These are phyloP conservation scores for Microdochium nivale DNA, from an alignment of 2,329 filamentous ascomycete species.

Conservation along the genomic window DNA sequence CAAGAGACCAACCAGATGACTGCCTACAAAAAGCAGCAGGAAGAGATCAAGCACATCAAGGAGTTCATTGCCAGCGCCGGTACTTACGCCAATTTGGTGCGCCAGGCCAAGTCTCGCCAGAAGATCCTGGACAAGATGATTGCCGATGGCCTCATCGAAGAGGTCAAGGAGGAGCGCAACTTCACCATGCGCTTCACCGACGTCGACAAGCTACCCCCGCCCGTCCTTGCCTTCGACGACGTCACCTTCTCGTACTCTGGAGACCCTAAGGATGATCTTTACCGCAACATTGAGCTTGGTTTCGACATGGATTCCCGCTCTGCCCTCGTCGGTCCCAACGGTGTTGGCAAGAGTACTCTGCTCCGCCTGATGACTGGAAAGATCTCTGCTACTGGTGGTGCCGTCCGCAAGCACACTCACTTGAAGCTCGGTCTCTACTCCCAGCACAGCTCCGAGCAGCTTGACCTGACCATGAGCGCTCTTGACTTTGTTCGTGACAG, in stretches of 20 bases:
- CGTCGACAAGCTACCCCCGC: constrained; percentile 97
- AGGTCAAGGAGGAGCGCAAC: constrained; percentile 73
- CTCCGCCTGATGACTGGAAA: constrained; percentile 95
- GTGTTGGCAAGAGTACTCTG: constrained; percentile 97
- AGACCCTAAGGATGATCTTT: constrained; percentile 79
- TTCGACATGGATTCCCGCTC: constrained; percentile 99
- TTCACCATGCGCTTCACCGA: constrained; percentile 98
- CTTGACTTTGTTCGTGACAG: constrained; percentile 97
- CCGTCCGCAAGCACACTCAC: constrained; percentile 88
- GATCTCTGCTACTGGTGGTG: constrained; percentile 73
- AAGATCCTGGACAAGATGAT: constrained; percentile 99
- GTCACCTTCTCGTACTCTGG: constrained; percentile 98
- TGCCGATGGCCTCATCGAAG: constrained; percentile 96
- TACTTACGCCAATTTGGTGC: constrained; percentile 99
- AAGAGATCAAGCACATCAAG: constrained; percentile 99
- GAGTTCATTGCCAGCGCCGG: constrained; percentile 99
- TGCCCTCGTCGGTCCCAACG: constrained; percentile 93
- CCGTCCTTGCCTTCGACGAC: constrained; percentile 90
- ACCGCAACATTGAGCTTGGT: constrained; percentile 94
- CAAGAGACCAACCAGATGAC: constrained; percentile 98
- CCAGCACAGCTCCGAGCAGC: constrained; percentile 96
- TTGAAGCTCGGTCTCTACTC: constrained; percentile 97
- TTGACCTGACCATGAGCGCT: constrained; percentile 94
- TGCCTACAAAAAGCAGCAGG: constrained; percentile 97
- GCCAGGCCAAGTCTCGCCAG: constrained; percentile 97